Evolutionary conservation across 1,284 basidiomycete species (phyloP).

Genomic region (Ceratobasidium sp.): DNA sequence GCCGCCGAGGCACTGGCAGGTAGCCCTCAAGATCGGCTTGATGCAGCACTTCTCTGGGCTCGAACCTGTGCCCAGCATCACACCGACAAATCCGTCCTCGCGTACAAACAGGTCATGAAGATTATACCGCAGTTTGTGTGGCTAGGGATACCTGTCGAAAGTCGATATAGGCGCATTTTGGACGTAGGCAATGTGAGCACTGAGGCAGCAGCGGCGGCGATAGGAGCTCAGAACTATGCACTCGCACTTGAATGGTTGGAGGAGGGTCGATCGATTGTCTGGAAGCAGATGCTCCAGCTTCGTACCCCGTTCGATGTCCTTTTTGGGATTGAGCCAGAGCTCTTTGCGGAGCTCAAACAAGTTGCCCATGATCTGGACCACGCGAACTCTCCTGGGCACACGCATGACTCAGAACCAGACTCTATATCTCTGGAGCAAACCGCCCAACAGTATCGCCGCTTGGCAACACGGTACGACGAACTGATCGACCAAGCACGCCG

Average conservation of each 20-base stretch:
- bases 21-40: not conserved
- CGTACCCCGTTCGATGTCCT: slow-evolving; percentile 22
- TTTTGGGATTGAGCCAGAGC: not conserved
- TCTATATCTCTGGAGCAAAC: not conserved
- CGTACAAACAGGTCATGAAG: slow-evolving; percentile 11
- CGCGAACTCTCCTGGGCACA: not conserved
- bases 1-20: not conserved
- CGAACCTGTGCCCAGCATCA: not conserved
- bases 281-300: slow-evolving; percentile 18
- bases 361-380: not conserved
- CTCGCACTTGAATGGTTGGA: slow-evolving; percentile 34
- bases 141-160: not conserved
- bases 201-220: slow-evolving; percentile 2
- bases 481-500: not conserved
- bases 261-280: slow-evolving; percentile 15
- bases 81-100: not conserved
- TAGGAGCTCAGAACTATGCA: not conserved
- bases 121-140: slow-evolving; percentile 8
- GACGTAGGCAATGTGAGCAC: not conserved
- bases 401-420: not conserved
- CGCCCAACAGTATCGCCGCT: not conserved
- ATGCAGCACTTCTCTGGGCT: not conserved
- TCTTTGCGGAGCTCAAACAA: not conserved
- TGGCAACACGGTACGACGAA: slow-evolving; percentile 1
- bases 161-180: not conserved